These are phyloP conservation scores for Amanita polypyramis DNA, from an alignment of 768 basidiomycete species.

Conservation along the genomic window DNA sequence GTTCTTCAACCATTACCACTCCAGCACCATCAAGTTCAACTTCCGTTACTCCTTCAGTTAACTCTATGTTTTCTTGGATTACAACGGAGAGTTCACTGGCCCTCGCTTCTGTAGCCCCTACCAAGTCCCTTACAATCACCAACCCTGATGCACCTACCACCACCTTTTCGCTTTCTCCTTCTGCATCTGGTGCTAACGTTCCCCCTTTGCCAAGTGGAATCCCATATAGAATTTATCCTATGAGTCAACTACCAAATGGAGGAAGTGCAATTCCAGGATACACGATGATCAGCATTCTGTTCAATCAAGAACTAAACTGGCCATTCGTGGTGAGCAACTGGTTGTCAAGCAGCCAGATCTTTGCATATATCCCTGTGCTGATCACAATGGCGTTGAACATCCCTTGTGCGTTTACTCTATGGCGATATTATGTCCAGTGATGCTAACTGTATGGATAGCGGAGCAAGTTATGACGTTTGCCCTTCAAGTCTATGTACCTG, in stretches of 20 bases:
- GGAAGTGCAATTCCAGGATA: conserved; percentile 24
- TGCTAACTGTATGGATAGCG: conserved; percentile 13
- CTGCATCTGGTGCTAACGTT: conserved; percentile 16
- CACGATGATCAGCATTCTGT: conserved; percentile 54
- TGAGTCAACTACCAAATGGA: conserved; percentile 14
- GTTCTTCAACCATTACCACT: background rate
- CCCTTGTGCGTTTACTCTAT: conserved; percentile 16
- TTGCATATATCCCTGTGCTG: conserved; percentile 52
- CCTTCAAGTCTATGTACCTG: conserved; percentile 62
- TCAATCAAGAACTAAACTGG: conserved; percentile 56
- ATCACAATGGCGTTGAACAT: conserved; percentile 23
- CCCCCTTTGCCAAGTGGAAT: conserved; percentile 46
- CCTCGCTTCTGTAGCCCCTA: conserved; percentile 26
- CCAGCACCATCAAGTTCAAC: conserved; percentile 4
- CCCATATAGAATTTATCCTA: conserved; percentile 51
- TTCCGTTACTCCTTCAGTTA: conserved; percentile 14
- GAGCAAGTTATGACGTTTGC: conserved; percentile 35
- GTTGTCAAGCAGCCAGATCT: conserved; percentile 65
- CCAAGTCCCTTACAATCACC: conserved; percentile 23
- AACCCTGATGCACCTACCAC: conserved; percentile 35
- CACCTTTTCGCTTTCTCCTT: conserved; percentile 15
- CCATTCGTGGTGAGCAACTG: conserved; percentile 45
- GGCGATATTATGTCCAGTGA: conserved; percentile 5
- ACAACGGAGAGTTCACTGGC: conserved; percentile 32
- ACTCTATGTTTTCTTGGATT: conserved; percentile 33